These are phyloP conservation scores for Pyrenophora graminea DNA, from an alignment of 2,329 filamentous ascomycete genomes.

Conservation along the genomic window DNA sequence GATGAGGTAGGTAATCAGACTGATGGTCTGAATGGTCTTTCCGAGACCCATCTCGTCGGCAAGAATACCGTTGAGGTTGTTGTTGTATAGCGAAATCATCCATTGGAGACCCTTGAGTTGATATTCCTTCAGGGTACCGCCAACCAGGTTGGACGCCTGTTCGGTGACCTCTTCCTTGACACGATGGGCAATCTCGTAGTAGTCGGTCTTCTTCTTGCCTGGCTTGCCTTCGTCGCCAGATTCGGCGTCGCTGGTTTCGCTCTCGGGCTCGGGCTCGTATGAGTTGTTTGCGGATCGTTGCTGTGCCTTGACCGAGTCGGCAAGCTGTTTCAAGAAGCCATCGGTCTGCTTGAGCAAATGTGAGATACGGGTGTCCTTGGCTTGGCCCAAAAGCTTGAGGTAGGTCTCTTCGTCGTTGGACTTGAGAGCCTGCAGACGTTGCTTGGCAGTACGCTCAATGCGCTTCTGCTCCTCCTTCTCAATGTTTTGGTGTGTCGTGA, in stretches of 20 bases:
- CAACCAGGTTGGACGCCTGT: conserved; percentile 85
- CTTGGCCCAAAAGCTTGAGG: conserved; percentile 94
- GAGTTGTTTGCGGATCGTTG: conserved; percentile 80
- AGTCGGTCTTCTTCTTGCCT: conserved; percentile 82
- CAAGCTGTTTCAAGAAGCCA: conserved; percentile 93
- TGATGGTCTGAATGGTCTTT: conserved; percentile 99
- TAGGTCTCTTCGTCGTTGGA: conserved; percentile 99
- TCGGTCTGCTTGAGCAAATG: conserved; percentile 96
- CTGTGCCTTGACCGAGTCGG: conserved; percentile 90
- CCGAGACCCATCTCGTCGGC: conserved; percentile 99
- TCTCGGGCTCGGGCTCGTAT: conserved; percentile 68
- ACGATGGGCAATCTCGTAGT: conserved; percentile 97
- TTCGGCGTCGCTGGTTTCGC: conserved; percentile 58
- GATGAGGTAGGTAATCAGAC: conserved; percentile 94
- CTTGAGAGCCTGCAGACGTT: conserved; percentile 97
- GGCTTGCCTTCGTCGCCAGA: conserved; percentile 69
- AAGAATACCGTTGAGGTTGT: conserved; percentile 97
- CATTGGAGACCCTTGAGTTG: conserved; percentile 98
- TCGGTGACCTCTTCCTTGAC: conserved; percentile 87
- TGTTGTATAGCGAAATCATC: conserved; percentile 99
- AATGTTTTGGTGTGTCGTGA: conserved; percentile 88
- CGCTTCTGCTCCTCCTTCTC: conserved; percentile 99
- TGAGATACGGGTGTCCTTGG: conserved; percentile 98
- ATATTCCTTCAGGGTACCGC: conserved; percentile 93
- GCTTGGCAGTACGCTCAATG: conserved; percentile 95